Percentiles rank a stretch among this genome's conserved stretches.
Evolutionary conservation across 2,329 filamentous ascomycete genomes (phyloP).

Genomic region (Drechmeria coniospora): DNA sequence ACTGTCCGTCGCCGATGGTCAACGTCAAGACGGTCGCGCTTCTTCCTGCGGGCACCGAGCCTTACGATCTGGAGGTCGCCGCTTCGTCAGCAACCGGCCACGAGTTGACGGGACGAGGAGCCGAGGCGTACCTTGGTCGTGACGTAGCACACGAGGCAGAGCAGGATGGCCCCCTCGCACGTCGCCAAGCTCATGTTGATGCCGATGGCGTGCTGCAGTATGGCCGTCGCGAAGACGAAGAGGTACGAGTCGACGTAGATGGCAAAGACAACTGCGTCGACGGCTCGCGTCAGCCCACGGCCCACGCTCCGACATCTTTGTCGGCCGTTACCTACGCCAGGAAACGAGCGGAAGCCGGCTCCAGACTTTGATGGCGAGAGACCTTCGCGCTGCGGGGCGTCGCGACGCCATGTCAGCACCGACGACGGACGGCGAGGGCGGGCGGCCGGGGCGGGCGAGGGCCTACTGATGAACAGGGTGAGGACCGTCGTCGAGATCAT

Average conservation of each 20-base stretch:
- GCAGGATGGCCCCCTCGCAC: conserved; percentile 42
- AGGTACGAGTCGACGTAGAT: conserved; percentile 45
- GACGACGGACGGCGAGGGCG: not conserved
- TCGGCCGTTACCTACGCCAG: conserved; percentile 21
- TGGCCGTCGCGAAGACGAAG: conserved; percentile 41
- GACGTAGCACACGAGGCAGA: conserved; percentile 47
- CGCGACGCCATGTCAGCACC: not conserved
- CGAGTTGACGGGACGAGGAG: not conserved
- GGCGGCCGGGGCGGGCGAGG: too few species aligned
- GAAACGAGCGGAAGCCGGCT: conserved; percentile 23
- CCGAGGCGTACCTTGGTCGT: conserved; percentile 37
- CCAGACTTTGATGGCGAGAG: conserved; percentile 22
- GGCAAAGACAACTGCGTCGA: conserved; percentile 37
- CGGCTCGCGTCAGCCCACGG: not conserved
- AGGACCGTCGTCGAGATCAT: conserved; percentile 19
- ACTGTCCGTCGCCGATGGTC: conserved; percentile 15
- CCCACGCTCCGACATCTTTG: not conserved
- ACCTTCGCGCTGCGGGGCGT: conserved; percentile 19
- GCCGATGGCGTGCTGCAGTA: conserved; percentile 41
- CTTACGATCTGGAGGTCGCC: conserved; percentile 15
- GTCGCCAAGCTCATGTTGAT: conserved; percentile 33
- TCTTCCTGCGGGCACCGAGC: too few species aligned
- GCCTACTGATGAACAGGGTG: conserved; percentile 21
- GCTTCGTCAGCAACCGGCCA: not conserved
- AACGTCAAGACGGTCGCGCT: not conserved